Percentiles rank a stretch among this genome's conserved stretches.
These are phyloP conservation scores for Acacia pycnantha DNA, from an alignment of 331 rosid species.

Conservation along the genomic window DNA sequence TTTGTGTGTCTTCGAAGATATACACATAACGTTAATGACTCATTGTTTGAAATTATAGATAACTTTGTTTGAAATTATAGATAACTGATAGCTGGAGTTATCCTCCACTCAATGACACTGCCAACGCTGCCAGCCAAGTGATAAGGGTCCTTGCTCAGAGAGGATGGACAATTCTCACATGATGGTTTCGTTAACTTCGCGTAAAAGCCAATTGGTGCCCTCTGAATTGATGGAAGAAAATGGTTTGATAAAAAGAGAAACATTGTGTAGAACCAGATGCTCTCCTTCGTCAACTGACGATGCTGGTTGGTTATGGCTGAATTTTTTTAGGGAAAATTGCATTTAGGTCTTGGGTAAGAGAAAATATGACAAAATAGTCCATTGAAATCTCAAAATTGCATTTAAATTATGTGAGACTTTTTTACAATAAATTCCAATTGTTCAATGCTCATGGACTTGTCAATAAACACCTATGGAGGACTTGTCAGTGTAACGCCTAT, in stretches of 20 bases:
- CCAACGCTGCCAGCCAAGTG: constrained; percentile 75
- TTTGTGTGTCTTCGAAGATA: background rate
- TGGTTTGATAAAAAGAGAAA: constrained; percentile 12
- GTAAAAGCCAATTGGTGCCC: background rate
- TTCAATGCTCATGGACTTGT: too few relatives aligned
- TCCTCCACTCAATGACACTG: constrained; percentile 77
- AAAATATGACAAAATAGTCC: too few relatives aligned
- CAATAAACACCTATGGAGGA: too few relatives aligned
- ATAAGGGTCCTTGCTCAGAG: constrained; percentile 60
- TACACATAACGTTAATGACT: background rate
- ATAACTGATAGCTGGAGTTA: constrained; percentile 75
- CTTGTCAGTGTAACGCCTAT: too few relatives aligned
- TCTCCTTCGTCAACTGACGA: background rate
- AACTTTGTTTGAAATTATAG: constrained; percentile 42
- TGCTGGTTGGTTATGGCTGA: background rate
- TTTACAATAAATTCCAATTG: too few relatives aligned
- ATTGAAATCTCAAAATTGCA: too few relatives aligned
- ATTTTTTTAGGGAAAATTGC: background rate
- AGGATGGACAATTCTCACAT: constrained; percentile 67
- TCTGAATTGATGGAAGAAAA: background rate
- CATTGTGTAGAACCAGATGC: constrained; percentile 1
- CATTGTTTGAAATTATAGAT: constrained; percentile 49
- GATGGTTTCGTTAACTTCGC: constrained; percentile 5
- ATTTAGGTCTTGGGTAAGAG: too few relatives aligned
- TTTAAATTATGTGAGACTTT: too few relatives aligned